Evolutionary conservation across 164 flowering plant species (phyloP).

Genomic region (Paratinospora sagittata): DNA sequence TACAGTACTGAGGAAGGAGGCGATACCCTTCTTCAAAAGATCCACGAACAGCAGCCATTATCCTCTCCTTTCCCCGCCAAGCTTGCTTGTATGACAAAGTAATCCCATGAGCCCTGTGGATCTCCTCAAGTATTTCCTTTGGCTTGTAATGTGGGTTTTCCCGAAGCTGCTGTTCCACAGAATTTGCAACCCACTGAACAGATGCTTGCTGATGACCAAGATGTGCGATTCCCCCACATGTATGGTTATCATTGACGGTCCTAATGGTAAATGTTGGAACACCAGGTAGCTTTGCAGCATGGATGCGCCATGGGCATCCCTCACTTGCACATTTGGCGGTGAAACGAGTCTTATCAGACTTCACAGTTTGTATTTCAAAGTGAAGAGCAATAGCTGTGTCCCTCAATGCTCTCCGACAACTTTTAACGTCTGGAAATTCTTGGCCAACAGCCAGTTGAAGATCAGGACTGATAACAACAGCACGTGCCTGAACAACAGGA

Average conservation of each 20-base stretch:
- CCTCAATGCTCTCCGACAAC: slow-evolving; percentile 86
- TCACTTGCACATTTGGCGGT: slow-evolving; percentile 37
- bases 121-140: slow-evolving; percentile 91
- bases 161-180: slow-evolving; percentile 69
- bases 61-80: slow-evolving; percentile 92
- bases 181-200: slow-evolving; percentile 91
- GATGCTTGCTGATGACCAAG: slow-evolving; percentile 97
- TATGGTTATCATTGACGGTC: slow-evolving; percentile 70
- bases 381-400: slow-evolving; percentile 89
- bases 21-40: slow-evolving; percentile 93
- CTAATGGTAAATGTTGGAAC: slow-evolving; percentile 92
- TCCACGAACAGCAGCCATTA: slow-evolving; percentile 94
- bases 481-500: slow-evolving; percentile 51
- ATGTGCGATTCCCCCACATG: slow-evolving; percentile 81
- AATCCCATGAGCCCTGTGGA: slow-evolving; percentile 79
- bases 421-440: slow-evolving; percentile 84
- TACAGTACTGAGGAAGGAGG: slow-evolving; percentile 81
- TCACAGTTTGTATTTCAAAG: slow-evolving; percentile 90
- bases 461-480: slow-evolving; percentile 28
- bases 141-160: slow-evolving; percentile 93
- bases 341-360: slow-evolving; percentile 92
- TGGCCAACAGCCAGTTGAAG: slow-evolving; percentile 75
- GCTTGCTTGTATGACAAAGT: slow-evolving; percentile 94
- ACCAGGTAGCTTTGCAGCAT: slow-evolving; percentile 93
- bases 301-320: slow-evolving; percentile 95